phyloP scores from a whole-genome alignment of 805 yeast species.

The Spathaspora hagerdaliae region DNA sequence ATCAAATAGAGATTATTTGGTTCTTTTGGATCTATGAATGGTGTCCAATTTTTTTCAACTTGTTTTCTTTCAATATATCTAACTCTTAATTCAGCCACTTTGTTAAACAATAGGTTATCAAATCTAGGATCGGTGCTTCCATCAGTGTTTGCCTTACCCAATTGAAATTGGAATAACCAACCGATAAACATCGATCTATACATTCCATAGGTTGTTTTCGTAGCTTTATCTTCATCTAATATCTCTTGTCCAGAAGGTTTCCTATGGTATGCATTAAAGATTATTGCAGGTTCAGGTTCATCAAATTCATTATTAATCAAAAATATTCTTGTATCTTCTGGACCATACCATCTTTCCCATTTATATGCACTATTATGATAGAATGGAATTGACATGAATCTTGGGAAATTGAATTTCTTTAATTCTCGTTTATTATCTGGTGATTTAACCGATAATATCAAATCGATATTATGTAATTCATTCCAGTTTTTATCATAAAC shows the following conservation, averaged over 20 bases:
- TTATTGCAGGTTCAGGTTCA: constrained; percentile 15
- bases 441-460: constrained; percentile 19
- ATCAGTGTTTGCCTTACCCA: constrained; percentile 25
- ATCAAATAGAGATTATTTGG: constrained; percentile 28
- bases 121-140: constrained; percentile 11
- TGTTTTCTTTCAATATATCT: constrained; percentile 2
- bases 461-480: constrained; percentile 16
- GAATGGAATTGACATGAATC: constrained; percentile 12
- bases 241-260: background rate
- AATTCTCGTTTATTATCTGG: constrained; percentile 2
- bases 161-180: constrained; percentile 31
- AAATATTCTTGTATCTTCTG: constrained; percentile 25
- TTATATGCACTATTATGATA: constrained; percentile 8
- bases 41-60: constrained; percentile 39
- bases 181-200: constrained; percentile 27
- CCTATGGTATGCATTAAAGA: constrained; percentile 8
- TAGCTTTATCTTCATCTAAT: background rate
- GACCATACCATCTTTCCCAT: constrained; percentile 14
- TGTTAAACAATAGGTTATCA: constrained; percentile 15
- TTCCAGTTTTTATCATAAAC: constrained; percentile 20
- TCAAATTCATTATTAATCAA: constrained; percentile 14
- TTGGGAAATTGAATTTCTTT: constrained; percentile 9
- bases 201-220: background rate
- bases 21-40: constrained; percentile 24
- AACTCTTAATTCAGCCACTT: constrained; percentile 17